phyloP scores from a whole-genome alignment of 2,329 filamentous ascomycete genomes.

The Aspergillus clavatus region DNA sequence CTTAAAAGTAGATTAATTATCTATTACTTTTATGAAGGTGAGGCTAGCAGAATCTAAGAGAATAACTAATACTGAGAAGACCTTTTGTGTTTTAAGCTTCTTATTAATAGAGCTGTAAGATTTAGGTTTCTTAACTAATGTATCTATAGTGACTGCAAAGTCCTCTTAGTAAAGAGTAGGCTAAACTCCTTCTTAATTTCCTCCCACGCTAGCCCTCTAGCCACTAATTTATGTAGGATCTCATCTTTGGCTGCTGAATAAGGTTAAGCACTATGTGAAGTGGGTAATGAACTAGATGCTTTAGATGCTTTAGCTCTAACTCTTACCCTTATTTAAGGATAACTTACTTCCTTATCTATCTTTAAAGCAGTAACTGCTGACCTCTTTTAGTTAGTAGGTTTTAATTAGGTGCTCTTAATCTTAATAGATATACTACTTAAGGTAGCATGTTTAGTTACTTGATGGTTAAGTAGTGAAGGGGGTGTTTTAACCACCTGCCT shows the following conservation, averaged over 20 bases:
- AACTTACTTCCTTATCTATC: neutral
- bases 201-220: neutral
- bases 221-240: neutral
- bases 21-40: too few relatives aligned
- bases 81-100: too few relatives aligned
- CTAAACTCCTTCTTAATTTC: neutral
- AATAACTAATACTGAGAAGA: too few relatives aligned
- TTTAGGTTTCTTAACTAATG: too few relatives aligned
- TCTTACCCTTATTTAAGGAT: neutral
- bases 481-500: neutral
- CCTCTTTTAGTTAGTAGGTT: neutral
- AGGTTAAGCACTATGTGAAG: neutral
- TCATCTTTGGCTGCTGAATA: neutral
- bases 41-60: too few relatives aligned
- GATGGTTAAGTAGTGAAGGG: neutral
- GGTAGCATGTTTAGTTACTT: neutral
- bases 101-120: too few relatives aligned
- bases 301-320: neutral
- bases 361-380: neutral
- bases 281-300: neutral
- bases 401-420: neutral
- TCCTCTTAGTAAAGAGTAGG: neutral
- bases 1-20: too few relatives aligned
- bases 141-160: too few relatives aligned
- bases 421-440: neutral